Evolutionary conservation across 495 filamentous ascomycete species (phyloP).

Genomic region (Xylaria grammica): DNA sequence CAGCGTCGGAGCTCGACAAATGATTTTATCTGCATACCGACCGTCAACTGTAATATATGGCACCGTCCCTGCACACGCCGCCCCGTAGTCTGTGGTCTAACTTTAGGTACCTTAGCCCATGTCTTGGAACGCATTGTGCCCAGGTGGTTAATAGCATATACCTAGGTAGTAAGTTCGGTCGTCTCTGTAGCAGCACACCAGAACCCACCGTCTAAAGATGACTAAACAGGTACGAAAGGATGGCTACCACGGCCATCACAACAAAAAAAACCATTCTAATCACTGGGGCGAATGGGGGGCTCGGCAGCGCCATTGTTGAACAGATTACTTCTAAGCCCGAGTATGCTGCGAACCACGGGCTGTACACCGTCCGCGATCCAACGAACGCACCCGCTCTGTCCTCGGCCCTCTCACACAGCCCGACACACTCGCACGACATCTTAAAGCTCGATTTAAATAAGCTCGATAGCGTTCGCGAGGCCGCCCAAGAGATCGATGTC

Average conservation of each 20-base stretch:
- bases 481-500: conserved; percentile 22
- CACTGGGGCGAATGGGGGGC: conserved; percentile 35
- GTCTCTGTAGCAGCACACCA: too few species aligned
- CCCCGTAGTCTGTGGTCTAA: too few species aligned
- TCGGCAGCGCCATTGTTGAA: conserved; percentile 54
- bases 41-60: too few species aligned
- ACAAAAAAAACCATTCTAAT: conserved; percentile 27
- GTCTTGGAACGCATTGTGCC: too few species aligned
- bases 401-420: conserved; percentile 33
- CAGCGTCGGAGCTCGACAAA: too few species aligned
- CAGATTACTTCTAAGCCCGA: conserved; percentile 48
- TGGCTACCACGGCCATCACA: background rate
- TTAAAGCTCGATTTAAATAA: conserved; percentile 27
- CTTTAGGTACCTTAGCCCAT: too few species aligned
- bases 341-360: conserved; percentile 38
- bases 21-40: too few species aligned
- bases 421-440: conserved; percentile 22
- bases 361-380: conserved; percentile 42
- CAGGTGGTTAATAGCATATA: too few species aligned
- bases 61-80: too few species aligned
- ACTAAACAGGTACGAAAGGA: too few species aligned
- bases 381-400: conserved; percentile 33
- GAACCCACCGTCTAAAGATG: too few species aligned
- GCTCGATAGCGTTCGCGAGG: conserved; percentile 20
- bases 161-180: too few species aligned